Base-by-base conservation (phyloP, 495 filamentous ascomycete species). In the Aspergillus sclerotiicarbonarius region DNA sequence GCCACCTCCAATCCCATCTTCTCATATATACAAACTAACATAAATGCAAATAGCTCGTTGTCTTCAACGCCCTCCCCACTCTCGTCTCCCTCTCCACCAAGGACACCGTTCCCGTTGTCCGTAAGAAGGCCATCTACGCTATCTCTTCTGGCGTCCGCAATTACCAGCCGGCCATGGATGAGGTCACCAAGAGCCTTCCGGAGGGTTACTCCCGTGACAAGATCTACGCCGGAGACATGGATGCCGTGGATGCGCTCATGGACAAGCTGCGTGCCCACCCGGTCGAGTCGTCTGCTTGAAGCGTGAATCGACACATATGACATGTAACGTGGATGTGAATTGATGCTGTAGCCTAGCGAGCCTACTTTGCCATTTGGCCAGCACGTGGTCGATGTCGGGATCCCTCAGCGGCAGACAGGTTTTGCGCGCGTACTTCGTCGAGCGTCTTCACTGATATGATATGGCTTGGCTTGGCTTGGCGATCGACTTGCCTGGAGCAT, bases 51-150 rank as follows among this genome's bases (percentile, higher is more conserved):
- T 51, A 81, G 79, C 72, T 95, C 35, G 68, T 95, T 20, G 84
- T 83, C 5, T 67, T 89, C 46, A 89, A 88, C 19, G 90, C 83
- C 8, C 76, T 97, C 12, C 80, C 85, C 48, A 82, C 69, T 39
- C 79, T 98, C 16, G 84, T 90, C 7, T 72, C 78, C 10, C 67
- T 96, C 47, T 84, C 88, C 15, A 76, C 81, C 8, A 69, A 76
- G 44, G 88, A 87, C 57, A 61, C 71, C 1, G 82, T 87, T 67
- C 72, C 80, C 39, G 76, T 73, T 37, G 87, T 92, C n/a, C 82
- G 93, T 62, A 85, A 88, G 68, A 98, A 96, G 78, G 89, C 91
- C 10, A 77, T 95, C 25, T 90, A 88, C 66, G 95, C 95, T 25
- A 77, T 98, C 16, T 96, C 90, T 55, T 89, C 83, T 19, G 89